Percentiles rank a stretch among this genome's conserved stretches.
Evolutionary conservation across 768 basidiomycete species (phyloP).

Genomic region (Lentinus tigrinus): DNA sequence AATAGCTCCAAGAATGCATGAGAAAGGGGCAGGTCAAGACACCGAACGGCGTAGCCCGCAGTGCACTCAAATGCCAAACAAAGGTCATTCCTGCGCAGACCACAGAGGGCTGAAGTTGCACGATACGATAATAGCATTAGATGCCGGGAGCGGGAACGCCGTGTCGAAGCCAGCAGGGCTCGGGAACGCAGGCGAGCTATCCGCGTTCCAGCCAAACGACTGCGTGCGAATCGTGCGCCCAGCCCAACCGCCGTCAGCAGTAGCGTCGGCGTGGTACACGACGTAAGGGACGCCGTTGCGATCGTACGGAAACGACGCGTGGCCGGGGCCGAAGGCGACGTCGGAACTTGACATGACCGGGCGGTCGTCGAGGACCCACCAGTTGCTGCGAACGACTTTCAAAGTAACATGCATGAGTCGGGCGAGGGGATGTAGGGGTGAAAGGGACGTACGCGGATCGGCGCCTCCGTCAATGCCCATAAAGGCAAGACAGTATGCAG

Average conservation of each 20-base stretch:
- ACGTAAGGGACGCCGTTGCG: neutral
- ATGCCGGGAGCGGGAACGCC: neutral
- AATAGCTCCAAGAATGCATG: no score
- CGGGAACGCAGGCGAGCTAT: neutral
- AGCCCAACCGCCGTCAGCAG: neutral
- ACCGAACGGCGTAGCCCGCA: no score
- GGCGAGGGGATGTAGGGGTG: neutral
- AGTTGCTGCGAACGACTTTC: neutral
- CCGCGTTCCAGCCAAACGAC: neutral
- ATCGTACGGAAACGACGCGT: neutral
- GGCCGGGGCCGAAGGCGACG: constrained; percentile 1
- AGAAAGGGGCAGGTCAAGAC: no score
- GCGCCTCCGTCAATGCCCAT: constrained; percentile 1
- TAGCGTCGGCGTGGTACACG: neutral
- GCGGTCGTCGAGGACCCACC: neutral
- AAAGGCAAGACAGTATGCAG: neutral
- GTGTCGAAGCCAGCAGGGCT: neutral
- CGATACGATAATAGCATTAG: no score
- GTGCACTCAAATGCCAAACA: no score
- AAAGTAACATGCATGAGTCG: neutral
- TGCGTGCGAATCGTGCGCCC: constrained; percentile 1
- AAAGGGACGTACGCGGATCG: neutral
- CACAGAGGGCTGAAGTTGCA: no score
- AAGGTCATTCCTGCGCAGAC: no score
- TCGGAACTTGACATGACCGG: neutral